These are phyloP conservation scores for Hypoxylon sp. DNA, from an alignment of 2,329 filamentous ascomycete genomes.

Conservation along the genomic window DNA sequence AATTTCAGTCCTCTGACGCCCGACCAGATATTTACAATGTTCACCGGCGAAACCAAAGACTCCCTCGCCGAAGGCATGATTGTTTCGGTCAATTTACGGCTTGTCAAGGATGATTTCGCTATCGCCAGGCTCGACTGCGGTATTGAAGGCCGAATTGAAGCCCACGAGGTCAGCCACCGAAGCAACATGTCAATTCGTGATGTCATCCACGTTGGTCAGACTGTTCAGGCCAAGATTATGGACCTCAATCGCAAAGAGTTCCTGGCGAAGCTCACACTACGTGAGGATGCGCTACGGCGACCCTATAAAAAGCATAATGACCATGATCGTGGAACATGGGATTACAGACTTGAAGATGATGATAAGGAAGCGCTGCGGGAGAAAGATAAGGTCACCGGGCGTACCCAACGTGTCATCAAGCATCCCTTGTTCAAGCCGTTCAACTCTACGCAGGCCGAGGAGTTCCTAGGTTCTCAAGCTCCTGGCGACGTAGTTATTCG, in stretches of 20 bases:
- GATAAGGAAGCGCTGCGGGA: slow-evolving; percentile 88
- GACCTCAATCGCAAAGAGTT: slow-evolving; percentile 91
- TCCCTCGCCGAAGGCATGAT: slow-evolving; percentile 92
- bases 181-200: slow-evolving; percentile 75
- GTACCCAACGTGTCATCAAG: slow-evolving; percentile 95
- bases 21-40: slow-evolving; percentile 93
- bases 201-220: slow-evolving; percentile 84
- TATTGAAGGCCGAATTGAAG: slow-evolving; percentile 88
- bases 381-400: slow-evolving; percentile 87
- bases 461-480: slow-evolving; percentile 88
- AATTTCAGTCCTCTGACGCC: slow-evolving; percentile 78
- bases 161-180: slow-evolving; percentile 83
- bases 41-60: slow-evolving; percentile 91
- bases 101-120: slow-evolving; percentile 92
- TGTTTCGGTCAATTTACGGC: slow-evolving; percentile 87
- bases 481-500: slow-evolving; percentile 94
- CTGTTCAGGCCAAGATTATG: slow-evolving; percentile 87
- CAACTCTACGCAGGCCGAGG: slow-evolving; percentile 92
- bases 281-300: slow-evolving; percentile 83
- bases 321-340: slow-evolving; percentile 86
- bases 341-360: slow-evolving; percentile 82
- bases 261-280: slow-evolving; percentile 84
- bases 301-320: slow-evolving; percentile 80
- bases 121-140: slow-evolving; percentile 95
- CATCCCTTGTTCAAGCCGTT: slow-evolving; percentile 96